A percentile compares a stretch with the other conserved stretches of the same genome.
Evolutionary conservation across 192 early-diverging fungal species (phyloP).

Genomic region (Coemansia sp.): DNA sequence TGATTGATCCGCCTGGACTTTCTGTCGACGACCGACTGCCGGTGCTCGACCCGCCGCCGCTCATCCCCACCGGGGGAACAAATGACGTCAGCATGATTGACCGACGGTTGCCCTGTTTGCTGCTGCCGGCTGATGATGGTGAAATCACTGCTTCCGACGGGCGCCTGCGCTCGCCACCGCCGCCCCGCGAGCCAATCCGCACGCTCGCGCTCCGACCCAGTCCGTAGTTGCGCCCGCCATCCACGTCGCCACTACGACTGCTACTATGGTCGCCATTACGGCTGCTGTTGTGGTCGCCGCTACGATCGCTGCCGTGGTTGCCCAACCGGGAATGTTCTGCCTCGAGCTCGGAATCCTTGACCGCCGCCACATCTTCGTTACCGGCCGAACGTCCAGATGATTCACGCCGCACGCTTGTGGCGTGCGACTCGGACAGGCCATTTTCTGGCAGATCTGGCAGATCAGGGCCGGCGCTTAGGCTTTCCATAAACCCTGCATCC

Average conservation of each 20-base stretch:
- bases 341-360: constrained; percentile 11
- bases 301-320: neutral
- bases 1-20: constrained; percentile 24
- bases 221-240: neutral
- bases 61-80: constrained; percentile 42
- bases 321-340: constrained; percentile 2
- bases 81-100: constrained; percentile 54
- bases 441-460: neutral
- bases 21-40: constrained; percentile 38
- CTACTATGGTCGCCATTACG: neutral
- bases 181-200: constrained; percentile 13
- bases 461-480: neutral
- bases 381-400: too few relatives aligned
- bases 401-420: too few relatives aligned
- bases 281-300: neutral
- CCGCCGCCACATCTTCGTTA: neutral
- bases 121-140: constrained; percentile 3
- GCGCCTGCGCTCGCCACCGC: constrained; percentile 34
- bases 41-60: constrained; percentile 28
- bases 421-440: neutral
- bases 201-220: constrained; percentile 45
- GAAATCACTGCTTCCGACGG: constrained; percentile 27
- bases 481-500: constrained; percentile 8
- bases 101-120: constrained; percentile 34
- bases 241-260: neutral